phyloP scores from a whole-genome alignment of 495 filamentous ascomycete species.

The Penicillium pulvis region DNA sequence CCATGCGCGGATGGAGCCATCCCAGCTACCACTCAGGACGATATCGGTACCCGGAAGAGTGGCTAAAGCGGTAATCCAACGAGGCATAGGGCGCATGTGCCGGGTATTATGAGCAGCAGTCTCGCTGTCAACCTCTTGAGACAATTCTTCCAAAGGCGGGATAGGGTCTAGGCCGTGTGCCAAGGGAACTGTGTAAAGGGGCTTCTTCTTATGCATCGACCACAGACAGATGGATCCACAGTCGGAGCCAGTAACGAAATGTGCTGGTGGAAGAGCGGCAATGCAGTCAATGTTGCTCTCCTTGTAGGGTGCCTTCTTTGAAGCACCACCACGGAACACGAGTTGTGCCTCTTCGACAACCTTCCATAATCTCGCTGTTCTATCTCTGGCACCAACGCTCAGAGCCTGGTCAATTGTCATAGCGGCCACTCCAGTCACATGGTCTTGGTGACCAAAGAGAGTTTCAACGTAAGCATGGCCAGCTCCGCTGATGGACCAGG shows the following conservation, averaged over 20 bases:
- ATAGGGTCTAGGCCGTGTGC: slow-evolving; percentile 80
- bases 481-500: slow-evolving; percentile 68
- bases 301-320: slow-evolving; percentile 53
- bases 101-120: slow-evolving; percentile 58
- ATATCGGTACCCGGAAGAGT: slow-evolving; percentile 86
- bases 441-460: slow-evolving; percentile 92
- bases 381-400: slow-evolving; percentile 85
- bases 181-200: slow-evolving; percentile 73
- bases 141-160: slow-evolving; percentile 65
- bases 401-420: slow-evolving; percentile 85
- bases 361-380: slow-evolving; percentile 95
- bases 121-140: slow-evolving; percentile 65
- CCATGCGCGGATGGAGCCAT: slow-evolving; percentile 87
- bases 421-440: slow-evolving; percentile 79
- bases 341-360: slow-evolving; percentile 93
- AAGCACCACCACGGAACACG: slow-evolving; percentile 84
- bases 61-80: slow-evolving; percentile 87
- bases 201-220: slow-evolving; percentile 92
- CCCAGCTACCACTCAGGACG: slow-evolving; percentile 89
- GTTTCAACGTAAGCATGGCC: slow-evolving; percentile 86
- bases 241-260: slow-evolving; percentile 91
- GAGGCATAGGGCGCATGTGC: slow-evolving; percentile 53
- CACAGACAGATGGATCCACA: slow-evolving; percentile 86
- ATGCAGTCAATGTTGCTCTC: slow-evolving; percentile 91
- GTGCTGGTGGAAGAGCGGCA: slow-evolving; percentile 83